Base-by-base conservation (phyloP, 352 stramenopile genomes). In the Globisporangium heterothallicum region DNA sequence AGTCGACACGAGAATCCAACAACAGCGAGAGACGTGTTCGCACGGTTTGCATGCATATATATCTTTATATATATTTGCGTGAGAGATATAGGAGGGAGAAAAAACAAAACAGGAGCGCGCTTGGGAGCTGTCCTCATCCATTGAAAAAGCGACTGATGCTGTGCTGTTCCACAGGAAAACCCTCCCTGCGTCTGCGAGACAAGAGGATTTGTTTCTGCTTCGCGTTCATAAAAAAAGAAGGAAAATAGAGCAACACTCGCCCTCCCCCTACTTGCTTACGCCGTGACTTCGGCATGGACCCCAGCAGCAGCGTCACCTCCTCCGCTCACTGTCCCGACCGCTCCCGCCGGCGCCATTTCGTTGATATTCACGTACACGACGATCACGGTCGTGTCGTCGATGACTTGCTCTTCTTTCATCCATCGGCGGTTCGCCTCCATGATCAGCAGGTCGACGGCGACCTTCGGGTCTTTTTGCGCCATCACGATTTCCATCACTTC, bases 401-500 rank as follows among this genome's bases (percentile, higher is more conserved):
- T 98, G 14, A 99, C 97, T 59, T 98, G 94, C 66, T 99, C 97
- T 64, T 98, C 94, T 55, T 96, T 95, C 92, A 99, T 98, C 97
- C 97, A 99, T 59, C 96, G 92, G 25, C 84, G 78, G 63, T 96
- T 97, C 18, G 93, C 92, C 64, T 99, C 95, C 60, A 96, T 91
- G 45, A 99, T 96, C 7, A 99, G 69, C 55, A 84, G 61, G 64
- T 98, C 92, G 6, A 99, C 87, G 4, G 79, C 81, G 10, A 86
- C 63, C 53, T 93, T 90, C 0, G 81, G 81, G 42, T 92, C 79
- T 19, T 86, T 76, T 55, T 90, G 73, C 4, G 66, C 68, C 66
- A 90, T 78, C 21, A 69, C 72, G 49, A 96, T 87, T 42, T 93
- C 73, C 46, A 95, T 85, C 44, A 97, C 97, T 66, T 98, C 95